These are phyloP conservation scores for Nicotiana sylvestris DNA, from an alignment of 257 asterid species.

Conservation along the genomic window DNA sequence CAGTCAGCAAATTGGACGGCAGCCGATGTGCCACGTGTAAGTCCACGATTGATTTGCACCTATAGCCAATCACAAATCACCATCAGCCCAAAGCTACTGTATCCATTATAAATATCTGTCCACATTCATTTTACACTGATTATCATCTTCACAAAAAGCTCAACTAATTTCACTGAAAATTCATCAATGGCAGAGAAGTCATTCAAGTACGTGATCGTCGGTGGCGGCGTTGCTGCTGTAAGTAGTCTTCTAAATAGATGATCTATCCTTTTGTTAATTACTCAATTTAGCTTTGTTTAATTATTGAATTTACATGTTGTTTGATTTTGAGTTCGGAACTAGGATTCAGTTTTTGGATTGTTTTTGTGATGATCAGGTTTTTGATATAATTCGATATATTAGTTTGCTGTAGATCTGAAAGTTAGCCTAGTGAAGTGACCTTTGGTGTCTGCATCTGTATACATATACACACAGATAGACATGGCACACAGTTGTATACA, in stretches of 20 bases:
- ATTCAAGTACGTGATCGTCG: conserved; percentile 84
- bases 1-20: conserved; percentile 36
- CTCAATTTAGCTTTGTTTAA: neutral
- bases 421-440: neutral
- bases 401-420: neutral
- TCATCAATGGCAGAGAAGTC: conserved; percentile 65
- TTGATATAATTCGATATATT: neutral
- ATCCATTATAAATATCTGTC: neutral
- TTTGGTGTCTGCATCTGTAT: neutral
- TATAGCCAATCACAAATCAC: neutral
- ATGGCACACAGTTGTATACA: neutral
- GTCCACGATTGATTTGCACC: conserved; percentile 6
- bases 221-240: conserved; percentile 93
- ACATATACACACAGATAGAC: neutral
- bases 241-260: conserved; percentile 19
- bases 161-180: neutral
- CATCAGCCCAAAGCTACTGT: neutral
- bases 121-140: neutral
- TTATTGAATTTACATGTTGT: neutral
- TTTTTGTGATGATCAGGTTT: neutral
- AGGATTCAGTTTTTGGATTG: neutral
- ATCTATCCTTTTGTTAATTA: neutral
- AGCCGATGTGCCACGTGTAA: conserved; percentile 28
- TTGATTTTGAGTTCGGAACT: neutral
- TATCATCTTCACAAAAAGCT: neutral